Evolutionary conservation across 768 basidiomycete species (phyloP).

Genomic region (Agrocybe praecox): DNA sequence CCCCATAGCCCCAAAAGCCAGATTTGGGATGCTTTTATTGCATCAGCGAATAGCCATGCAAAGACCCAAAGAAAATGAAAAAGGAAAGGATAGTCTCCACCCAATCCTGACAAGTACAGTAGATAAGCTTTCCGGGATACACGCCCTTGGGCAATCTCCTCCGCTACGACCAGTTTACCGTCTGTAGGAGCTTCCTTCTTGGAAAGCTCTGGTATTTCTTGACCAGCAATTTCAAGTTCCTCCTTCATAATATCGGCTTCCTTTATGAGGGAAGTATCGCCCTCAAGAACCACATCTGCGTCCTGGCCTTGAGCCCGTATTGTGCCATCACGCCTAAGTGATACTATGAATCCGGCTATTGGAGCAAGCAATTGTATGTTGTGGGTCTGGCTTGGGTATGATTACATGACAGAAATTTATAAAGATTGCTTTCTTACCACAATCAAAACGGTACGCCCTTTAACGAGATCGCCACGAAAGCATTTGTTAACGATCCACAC

Average conservation of each 20-base stretch:
- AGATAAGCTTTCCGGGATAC: constrained; percentile 28
- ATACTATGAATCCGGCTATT: constrained; percentile 58
- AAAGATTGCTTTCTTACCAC: constrained; percentile 46
- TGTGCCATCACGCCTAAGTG: constrained; percentile 47
- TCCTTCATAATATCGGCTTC: constrained; percentile 30
- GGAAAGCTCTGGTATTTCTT: constrained; percentile 5
- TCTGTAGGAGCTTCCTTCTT: constrained; percentile 18
- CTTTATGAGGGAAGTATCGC: constrained; percentile 35
- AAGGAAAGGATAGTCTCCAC: constrained; percentile 32
- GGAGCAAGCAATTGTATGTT: constrained; percentile 49
- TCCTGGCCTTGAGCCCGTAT: constrained; percentile 41
- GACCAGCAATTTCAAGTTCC: constrained; percentile 24
- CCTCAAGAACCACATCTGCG: constrained; percentile 37
- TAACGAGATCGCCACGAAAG: constrained; percentile 73
- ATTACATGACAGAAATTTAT: neutral
- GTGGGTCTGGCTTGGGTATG: constrained; percentile 32
- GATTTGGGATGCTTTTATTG: constrained; percentile 28
- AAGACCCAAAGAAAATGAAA: constrained; percentile 31
- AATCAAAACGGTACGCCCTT: constrained; percentile 75
- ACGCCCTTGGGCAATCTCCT: constrained; percentile 52
- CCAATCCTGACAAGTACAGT: constrained; percentile 35
- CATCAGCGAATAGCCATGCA: constrained; percentile 23
- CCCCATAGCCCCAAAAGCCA: constrained; percentile 50
- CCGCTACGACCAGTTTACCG: constrained; percentile 62
- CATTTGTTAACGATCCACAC: constrained; percentile 81